Conservation (phyloP, 2,329 filamentous ascomycete genomes). For the Emergomyces africanus region DNA sequence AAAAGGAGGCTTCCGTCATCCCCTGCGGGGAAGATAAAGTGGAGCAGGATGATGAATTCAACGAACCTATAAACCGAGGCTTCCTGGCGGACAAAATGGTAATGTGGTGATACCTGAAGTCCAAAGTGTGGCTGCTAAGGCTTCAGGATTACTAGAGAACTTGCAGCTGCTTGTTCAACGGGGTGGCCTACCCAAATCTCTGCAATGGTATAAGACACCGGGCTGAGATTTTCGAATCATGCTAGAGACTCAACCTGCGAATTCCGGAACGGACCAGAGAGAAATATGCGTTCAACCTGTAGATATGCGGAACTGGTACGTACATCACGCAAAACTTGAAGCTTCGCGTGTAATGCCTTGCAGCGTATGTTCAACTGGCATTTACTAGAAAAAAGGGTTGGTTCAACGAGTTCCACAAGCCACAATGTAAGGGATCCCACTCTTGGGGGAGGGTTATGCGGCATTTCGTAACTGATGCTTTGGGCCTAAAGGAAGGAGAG, state of each 20-base stretch:
- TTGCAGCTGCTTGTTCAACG: slow-evolving; percentile 37
- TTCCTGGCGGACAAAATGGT: too few species aligned
- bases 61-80: too few species aligned
- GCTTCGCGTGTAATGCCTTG: neutral
- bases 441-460: too few species aligned
- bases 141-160: slow-evolving; percentile 34
- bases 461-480: too few species aligned
- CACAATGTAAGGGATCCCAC: neutral
- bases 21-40: too few species aligned
- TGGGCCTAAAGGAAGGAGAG: too few species aligned
- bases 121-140: slow-evolving; percentile 1
- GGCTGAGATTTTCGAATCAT: slow-evolving; percentile 22
- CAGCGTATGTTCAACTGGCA: neutral
- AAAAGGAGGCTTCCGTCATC: too few species aligned
- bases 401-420: neutral
- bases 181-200: slow-evolving; percentile 18
- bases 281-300: neutral
- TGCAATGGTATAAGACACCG: slow-evolving; percentile 24
- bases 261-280: neutral
- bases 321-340: neutral
- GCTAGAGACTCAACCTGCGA: neutral
- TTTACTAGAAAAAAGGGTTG: neutral
- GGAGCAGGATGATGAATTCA: too few species aligned
- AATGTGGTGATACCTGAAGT: neutral
- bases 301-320: neutral